A percentile compares a stretch with the other conserved stretches of the same genome.
phyloP scores from a whole-genome alignment of 139 green algal genomes.

The Tetradesmus lagerheimii region DNA sequence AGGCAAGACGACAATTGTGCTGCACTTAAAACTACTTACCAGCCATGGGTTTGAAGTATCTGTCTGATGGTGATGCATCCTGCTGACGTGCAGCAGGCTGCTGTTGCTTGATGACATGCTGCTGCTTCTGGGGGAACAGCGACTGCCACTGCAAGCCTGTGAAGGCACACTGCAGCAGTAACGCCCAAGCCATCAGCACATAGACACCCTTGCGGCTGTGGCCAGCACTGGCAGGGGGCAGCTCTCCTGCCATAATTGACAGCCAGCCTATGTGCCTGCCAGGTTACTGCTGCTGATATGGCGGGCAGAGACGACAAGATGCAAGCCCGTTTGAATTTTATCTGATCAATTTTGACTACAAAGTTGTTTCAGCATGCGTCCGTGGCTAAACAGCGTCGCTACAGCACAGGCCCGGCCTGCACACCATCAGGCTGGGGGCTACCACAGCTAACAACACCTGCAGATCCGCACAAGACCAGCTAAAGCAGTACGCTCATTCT shows the following conservation, averaged over 20 bases:
- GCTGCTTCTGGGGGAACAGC: background rate
- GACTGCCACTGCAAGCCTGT: conserved; percentile 9
- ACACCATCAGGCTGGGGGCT: background rate
- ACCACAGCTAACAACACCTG: background rate
- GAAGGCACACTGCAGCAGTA: conserved; percentile 21
- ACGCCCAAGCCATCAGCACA: background rate
- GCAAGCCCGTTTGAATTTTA: too few species aligned
- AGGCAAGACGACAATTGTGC: background rate
- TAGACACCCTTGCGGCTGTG: background rate
- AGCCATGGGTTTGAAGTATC: conserved; percentile 22
- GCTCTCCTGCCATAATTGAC: background rate
- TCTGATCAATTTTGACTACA: too few species aligned
- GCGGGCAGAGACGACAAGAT: background rate
- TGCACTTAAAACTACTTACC: background rate
- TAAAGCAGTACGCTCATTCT: background rate
- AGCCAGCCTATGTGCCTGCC: background rate
- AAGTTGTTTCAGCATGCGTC: background rate
- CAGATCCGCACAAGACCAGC: background rate
- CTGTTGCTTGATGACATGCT: background rate
- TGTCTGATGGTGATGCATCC: background rate
- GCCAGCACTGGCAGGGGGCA: background rate
- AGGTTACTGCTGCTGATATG: background rate
- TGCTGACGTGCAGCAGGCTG: background rate
- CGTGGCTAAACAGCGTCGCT: background rate
- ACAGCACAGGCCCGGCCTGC: background rate